Conservation (phyloP, 345 rosid species). For the Passiflora organensis region DNA sequence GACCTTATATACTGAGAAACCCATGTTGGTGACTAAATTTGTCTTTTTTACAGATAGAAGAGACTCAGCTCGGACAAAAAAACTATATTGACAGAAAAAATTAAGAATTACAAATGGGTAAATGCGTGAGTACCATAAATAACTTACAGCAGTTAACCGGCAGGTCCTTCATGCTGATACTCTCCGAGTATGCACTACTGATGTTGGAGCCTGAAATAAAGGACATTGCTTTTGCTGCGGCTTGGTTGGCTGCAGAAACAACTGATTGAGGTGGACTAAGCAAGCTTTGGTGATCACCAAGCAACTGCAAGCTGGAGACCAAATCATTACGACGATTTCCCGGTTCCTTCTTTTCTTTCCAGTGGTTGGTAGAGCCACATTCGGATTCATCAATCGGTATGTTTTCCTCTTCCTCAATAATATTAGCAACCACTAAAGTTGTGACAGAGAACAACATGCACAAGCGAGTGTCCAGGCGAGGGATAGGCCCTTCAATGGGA, state of each 20-base stretch:
- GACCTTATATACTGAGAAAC: too few relatives aligned
- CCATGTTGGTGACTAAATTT: too few relatives aligned
- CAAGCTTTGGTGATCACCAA: slow-evolving; percentile 76
- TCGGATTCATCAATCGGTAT: slow-evolving; percentile 49
- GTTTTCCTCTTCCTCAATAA: slow-evolving; percentile 92
- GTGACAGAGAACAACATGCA: slow-evolving; percentile 77
- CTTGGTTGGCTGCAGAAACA: slow-evolving; percentile 75
- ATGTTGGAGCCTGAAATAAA: slow-evolving; percentile 59
- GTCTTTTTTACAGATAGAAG: too few relatives aligned
- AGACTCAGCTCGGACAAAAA: too few relatives aligned
- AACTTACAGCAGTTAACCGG: slow-evolving; percentile 71
- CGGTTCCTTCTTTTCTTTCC: slow-evolving; percentile 46
- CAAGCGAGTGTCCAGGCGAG: slow-evolving; percentile 79
- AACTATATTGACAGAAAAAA: too few relatives aligned
- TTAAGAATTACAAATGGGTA: too few relatives aligned
- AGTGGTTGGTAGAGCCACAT: slow-evolving; percentile 36
- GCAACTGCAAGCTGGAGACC: slow-evolving; percentile 69
- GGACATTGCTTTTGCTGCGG: slow-evolving; percentile 79
- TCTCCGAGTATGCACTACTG: slow-evolving; percentile 58
- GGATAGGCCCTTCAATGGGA: slow-evolving; percentile 83
- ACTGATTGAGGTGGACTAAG: slow-evolving; percentile 68
- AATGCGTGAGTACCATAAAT: too few relatives aligned
- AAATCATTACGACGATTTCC: slow-evolving; percentile 65
- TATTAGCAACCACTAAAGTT: slow-evolving; percentile 63
- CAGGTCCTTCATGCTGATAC: slow-evolving; percentile 69